Evolutionary conservation across 2,329 filamentous ascomycete genomes (phyloP).

Genomic region (Mycosphaerella arachidis): DNA sequence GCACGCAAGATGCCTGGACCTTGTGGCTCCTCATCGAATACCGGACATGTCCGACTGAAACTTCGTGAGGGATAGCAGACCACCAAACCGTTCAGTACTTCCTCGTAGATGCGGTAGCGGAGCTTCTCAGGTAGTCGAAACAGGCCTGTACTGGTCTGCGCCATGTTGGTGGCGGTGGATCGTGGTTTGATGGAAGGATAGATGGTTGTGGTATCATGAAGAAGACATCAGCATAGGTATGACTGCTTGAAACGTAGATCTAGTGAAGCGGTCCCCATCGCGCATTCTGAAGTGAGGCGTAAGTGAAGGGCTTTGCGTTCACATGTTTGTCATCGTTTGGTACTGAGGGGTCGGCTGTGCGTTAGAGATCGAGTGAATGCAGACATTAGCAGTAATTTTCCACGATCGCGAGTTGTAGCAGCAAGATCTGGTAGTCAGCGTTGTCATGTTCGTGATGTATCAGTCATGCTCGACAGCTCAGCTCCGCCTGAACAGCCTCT

Average conservation of each 20-base stretch:
- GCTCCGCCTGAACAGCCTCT: conserved; percentile 30
- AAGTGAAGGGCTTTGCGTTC: background rate
- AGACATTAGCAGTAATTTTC: too few species aligned
- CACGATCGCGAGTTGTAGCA: too few species aligned
- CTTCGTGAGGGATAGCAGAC: background rate
- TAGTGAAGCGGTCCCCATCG: background rate
- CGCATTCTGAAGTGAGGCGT: background rate
- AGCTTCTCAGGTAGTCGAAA: background rate
- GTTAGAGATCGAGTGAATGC: too few species aligned
- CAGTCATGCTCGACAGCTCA: background rate
- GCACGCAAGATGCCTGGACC: background rate
- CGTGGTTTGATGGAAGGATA: background rate
- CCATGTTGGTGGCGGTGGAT: background rate
- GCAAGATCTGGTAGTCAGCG: too few species aligned
- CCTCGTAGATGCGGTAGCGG: background rate
- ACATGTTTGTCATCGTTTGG: background rate
- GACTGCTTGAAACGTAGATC: background rate
- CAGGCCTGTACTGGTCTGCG: background rate
- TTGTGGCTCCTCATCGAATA: background rate
- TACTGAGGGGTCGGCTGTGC: background rate
- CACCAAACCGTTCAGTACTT: background rate
- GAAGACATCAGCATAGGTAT: background rate
- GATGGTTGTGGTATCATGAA: background rate
- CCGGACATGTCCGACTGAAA: background rate
- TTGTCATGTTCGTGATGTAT: too few species aligned